Evolutionary conservation across 495 filamentous ascomycete species (phyloP), one percentile per base, ranked within the genome.

Genomic region (Neurospora cerealis): DNA sequence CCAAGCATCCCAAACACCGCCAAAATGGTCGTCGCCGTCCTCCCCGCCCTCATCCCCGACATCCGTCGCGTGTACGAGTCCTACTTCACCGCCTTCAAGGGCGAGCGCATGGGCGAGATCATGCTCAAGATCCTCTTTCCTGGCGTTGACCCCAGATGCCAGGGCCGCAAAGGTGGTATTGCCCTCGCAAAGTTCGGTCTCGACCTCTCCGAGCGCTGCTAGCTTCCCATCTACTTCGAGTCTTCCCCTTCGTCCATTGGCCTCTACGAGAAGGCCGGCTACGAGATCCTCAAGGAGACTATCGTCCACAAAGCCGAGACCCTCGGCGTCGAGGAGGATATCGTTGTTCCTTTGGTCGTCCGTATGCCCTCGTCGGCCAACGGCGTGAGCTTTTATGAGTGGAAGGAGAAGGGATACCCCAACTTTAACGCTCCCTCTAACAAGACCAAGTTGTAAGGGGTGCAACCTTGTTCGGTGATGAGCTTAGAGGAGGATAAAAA

Each of bases 171-270:
- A n/a, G 77, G 83, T 0, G 86, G 81, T 1, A 77, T 79, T 0
- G 80, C 76, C 32, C 71, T 88, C 0, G 77, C 84, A 7, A 75
- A 80, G 70, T 87, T 82, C 83, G 86, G 84, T 21, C 74, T 86
- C 37, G 76, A 78, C 0, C 76, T 81, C 7, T 83, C 82, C 7
- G 83, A 87, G 66, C 76, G 79, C 24, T 78, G 81, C 36, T 73
- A 75, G 1, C 73, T 87, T 11, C 84, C 85, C 73, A 41, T 80
- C 10, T 81, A 81, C 71, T 81, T 80, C 44, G 80, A 81, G 75
- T 71, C 80, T 32, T 81, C 80, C 21, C 78, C 77, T 10, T 74
- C 77, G 4, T 74, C 72, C 2, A 72, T 79, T 8, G 71, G 74
- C 19, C 73, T 81, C 3, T 81, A 81, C 74, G 41, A 74, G 48